Base-by-base conservation (phyloP, 1,284 basidiomycete species). In the Leccinum fallax region DNA sequence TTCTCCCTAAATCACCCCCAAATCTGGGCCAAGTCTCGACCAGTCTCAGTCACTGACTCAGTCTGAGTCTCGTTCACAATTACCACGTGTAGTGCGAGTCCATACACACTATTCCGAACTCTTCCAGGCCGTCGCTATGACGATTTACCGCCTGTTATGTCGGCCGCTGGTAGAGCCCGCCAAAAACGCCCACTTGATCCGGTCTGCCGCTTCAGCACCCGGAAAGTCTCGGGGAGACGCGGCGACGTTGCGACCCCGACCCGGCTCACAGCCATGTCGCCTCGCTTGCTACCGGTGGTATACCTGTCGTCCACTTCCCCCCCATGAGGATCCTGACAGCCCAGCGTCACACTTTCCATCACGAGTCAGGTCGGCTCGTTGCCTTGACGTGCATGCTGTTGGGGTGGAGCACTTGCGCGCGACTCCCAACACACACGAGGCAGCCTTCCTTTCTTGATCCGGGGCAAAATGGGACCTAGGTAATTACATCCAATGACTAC, bases 371-470 rank as follows among this genome's bases (percentile, higher is more conserved):
- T 36, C 58, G 15, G 16, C 30, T 52, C 40, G 24, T 48, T 61
- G 34, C 43, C 19, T 30, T 65, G 63, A 61, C 63, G 53, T 56
- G 62, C 52, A 46, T n/a, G 26, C 34, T 40, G 58, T 58, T 48
- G 46, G 11, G 21, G 46, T 48, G 58, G 8, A 32, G n/a, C 36
- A n/a, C 26, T 34, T 34, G 30, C 13, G 52, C 15, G 52, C 59
- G 28, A 65, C 46, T 36, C 56, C 52, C 26, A 5, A 24, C 46
- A 24, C n/a, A 28, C 63, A 67, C 64, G 64, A 65, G 66, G 66
- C 66, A 19, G 48, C 66, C 64, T 64, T 66, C 52, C 66, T 67
- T 65, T 62, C 63, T 48, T 6, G 40, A 55, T 54, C 19, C 19
- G 46, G 21, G 26, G 32, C 43, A 60, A 54, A 51, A 24, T 16